A percentile compares a stretch with the other conserved stretches of the same genome.
Conservation (phyloP, 176 grass and related monocot species). For the Oryza punctata region DNA sequence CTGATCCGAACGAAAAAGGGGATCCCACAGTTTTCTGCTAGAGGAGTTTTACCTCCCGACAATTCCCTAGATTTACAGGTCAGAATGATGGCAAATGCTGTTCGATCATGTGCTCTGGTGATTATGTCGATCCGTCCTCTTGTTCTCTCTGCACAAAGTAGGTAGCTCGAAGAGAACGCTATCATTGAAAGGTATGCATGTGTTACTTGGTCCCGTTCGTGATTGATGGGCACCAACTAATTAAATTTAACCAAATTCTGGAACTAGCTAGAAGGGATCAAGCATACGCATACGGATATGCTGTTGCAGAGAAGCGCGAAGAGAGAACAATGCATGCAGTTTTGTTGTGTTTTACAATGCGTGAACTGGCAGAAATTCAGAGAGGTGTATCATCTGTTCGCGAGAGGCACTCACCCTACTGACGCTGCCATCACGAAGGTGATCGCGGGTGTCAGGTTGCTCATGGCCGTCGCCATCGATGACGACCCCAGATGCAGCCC, state of each 20-base stretch:
- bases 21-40: no score
- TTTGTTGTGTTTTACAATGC: neutral
- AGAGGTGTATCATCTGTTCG: neutral
- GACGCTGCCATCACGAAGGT: slow-evolving; percentile 73
- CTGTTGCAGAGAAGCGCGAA: neutral
- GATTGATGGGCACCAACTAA: neutral
- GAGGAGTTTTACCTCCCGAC: no score
- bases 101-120: neutral
- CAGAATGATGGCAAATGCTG: neutral
- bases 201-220: neutral
- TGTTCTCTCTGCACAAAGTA: neutral
- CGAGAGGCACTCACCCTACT: slow-evolving; percentile 49
- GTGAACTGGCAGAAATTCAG: neutral
- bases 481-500: slow-evolving; percentile 53
- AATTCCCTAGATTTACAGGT: neutral
- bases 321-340: neutral
- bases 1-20: no score
- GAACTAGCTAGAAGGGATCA: neutral
- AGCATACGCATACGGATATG: neutral
- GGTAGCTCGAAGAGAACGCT: neutral
- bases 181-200: neutral
- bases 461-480: slow-evolving; percentile 79
- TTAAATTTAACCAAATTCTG: neutral
- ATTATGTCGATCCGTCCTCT: neutral
- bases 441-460: slow-evolving; percentile 56